Percentiles rank a stretch among this genome's conserved stretches.
These are phyloP conservation scores for Discostella stelligera DNA, from an alignment of 352 stramenopile species.

Conservation along the genomic window DNA sequence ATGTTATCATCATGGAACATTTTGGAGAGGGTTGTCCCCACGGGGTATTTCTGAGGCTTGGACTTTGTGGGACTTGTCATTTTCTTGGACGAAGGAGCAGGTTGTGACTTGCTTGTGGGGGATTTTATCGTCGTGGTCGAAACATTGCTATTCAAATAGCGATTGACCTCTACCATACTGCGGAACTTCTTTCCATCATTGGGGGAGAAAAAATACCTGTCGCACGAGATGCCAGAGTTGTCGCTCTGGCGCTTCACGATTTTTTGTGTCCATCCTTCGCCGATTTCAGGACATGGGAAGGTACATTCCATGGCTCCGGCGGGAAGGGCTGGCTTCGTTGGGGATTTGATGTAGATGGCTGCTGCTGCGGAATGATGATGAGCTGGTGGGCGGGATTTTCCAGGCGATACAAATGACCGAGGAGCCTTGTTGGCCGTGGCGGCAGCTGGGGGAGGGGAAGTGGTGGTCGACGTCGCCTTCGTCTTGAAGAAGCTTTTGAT, in stretches of 20 bases:
- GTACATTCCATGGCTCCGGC: slow-evolving; percentile 13
- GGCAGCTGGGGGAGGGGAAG: not conserved
- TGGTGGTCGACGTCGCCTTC: not conserved
- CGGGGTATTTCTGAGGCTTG: slow-evolving; percentile 12
- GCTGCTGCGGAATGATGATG: not conserved
- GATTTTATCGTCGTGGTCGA: not conserved
- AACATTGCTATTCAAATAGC: slow-evolving; percentile 14
- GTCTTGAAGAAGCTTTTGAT: slow-evolving; percentile 6
- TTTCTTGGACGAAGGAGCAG: too few relatives aligned
- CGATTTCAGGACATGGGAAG: slow-evolving; percentile 22
- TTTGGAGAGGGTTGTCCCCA: slow-evolving; percentile 36
- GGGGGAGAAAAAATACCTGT: slow-evolving; percentile 38
- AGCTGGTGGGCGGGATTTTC: not conserved
- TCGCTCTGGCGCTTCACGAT: slow-evolving; percentile 16
- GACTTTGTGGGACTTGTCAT: not conserved
- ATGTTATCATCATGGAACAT: slow-evolving; percentile 18
- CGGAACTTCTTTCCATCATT: slow-evolving; percentile 29
- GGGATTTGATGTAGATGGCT: slow-evolving; percentile 7
- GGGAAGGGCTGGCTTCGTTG: slow-evolving; percentile 15
- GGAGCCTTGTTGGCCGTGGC: not conserved
- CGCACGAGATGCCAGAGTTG: not conserved
- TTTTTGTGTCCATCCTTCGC: slow-evolving; percentile 36
- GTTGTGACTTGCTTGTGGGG: not conserved
- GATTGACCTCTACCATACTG: slow-evolving; percentile 32
- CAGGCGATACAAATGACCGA: not conserved